Evolutionary conservation across 176 grass and related monocot species (phyloP), one percentile per base, ranked within the genome.

Genomic region (Triticum timopheevii): DNA sequence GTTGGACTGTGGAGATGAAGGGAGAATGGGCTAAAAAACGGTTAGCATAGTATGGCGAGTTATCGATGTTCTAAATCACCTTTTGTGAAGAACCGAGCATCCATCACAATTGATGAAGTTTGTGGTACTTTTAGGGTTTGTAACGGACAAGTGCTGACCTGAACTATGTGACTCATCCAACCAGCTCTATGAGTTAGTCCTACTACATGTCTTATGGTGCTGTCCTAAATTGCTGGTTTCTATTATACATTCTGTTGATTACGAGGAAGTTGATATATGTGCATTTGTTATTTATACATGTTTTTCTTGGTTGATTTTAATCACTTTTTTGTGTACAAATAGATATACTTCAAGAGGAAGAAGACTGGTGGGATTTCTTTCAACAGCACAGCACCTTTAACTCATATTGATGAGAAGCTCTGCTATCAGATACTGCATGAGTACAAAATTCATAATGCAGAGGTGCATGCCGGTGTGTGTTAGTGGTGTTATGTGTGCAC

Each of bases 281-380:
- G 67, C 49, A 77, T 59, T 69, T 44, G 10, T 69, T 81, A 52
- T 47, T 77, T 68, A 6, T 67, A 69, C 68, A 12, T 64, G 13
- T 71, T 15, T 24, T 4, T 77, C 39, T 58, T 88, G 22, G 10
- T 35, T 8, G 19, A 42, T 58, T 67, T 58, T 67, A 17, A 63
- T 49, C 79, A 68, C 36, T 47, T 82, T 6, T 22, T 22, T 8
- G 56, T 76, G 38, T 85, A 45, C 40, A 77, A 89, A 68, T 81
- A 98, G 97, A 96, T 96, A 91, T 99, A 99, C 89, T 99, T 99
- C 82, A 96, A 94, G 92, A 99, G 83, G 90, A 98, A 96, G 82
- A 99, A 99, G 87, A 96, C 97, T 61, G 97, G 97, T 42, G 97
- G 97, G 40, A 94, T 99, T 88, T 96, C 94, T 59, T 99, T 96